Evolutionary conservation across 2,329 filamentous ascomycete genomes (phyloP).

Genomic region (Cercospora canescens): DNA sequence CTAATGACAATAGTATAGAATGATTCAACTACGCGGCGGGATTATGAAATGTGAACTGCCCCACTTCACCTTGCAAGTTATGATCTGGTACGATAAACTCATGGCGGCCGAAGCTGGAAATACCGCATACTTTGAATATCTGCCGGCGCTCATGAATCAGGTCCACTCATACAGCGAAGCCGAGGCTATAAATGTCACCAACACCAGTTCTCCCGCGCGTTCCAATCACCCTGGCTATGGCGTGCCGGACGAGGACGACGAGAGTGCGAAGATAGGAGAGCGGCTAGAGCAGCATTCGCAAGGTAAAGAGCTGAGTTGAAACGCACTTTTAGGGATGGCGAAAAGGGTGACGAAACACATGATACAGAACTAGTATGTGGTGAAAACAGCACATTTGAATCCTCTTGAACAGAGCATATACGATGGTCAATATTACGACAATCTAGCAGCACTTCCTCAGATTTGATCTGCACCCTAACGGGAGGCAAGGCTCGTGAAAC

Average conservation of each 20-base stretch:
- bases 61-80: background rate
- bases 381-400: too few relatives aligned
- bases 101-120: background rate
- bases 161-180: background rate
- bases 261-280: background rate
- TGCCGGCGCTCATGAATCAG: background rate
- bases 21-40: background rate
- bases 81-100: background rate
- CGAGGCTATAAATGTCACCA: background rate
- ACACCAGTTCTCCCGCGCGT: background rate
- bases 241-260: background rate
- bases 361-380: too few relatives aligned
- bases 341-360: too few relatives aligned
- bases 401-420: too few relatives aligned
- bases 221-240: background rate
- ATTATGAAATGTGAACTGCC: background rate
- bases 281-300: background rate
- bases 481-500: too few relatives aligned
- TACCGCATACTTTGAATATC: background rate
- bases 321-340: too few relatives aligned
- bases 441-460: too few relatives aligned
- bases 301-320: too few relatives aligned
- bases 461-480: too few relatives aligned
- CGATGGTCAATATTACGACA: too few relatives aligned
- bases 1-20: background rate